A percentile compares a stretch with the other conserved stretches of the same genome.
Conservation (phyloP, 768 basidiomycete genomes). For the Glaciozyma antarctica region DNA sequence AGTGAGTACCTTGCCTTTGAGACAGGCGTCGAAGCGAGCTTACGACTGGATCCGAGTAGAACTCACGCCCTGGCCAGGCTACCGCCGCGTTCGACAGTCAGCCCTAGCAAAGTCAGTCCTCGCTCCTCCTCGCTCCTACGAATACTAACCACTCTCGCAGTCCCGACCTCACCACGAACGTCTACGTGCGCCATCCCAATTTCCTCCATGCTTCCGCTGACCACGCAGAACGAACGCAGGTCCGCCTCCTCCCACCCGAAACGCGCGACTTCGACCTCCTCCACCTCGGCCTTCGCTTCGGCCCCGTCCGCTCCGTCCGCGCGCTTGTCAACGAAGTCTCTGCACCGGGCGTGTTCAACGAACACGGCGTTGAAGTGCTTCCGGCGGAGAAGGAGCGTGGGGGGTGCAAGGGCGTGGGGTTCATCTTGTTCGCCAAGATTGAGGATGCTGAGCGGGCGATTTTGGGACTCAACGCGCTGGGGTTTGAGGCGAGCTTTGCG, state of each 20-base stretch:
- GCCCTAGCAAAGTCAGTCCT: too few species aligned
- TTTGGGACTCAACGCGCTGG: not conserved
- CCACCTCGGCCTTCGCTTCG: not conserved
- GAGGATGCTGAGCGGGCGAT: not conserved
- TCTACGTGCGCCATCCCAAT: not conserved
- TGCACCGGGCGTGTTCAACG: not conserved
- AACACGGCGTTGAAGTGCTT: not conserved
- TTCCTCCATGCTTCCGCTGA: too few species aligned
- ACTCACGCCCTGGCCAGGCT: too few species aligned
- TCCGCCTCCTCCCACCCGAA: conserved; percentile 1
- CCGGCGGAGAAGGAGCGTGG: not conserved
- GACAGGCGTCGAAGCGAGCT: too few species aligned
- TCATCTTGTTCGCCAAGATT: not conserved
- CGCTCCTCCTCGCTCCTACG: too few species aligned
- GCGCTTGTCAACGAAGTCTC: not conserved
- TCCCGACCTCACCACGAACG: not conserved
- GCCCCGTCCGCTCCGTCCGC: not conserved
- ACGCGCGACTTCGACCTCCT: not conserved
- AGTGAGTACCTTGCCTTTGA: too few species aligned
- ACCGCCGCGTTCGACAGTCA: too few species aligned
- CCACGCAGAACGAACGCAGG: not conserved
- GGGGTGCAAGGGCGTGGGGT: not conserved
- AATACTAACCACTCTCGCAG: not conserved
- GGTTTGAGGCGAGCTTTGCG: not conserved
- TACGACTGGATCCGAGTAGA: too few species aligned